A percentile compares a stretch with the other conserved stretches of the same genome.
Conservation (phyloP, 345 rosid genomes). For the Eucalyptus erythrocorys region DNA sequence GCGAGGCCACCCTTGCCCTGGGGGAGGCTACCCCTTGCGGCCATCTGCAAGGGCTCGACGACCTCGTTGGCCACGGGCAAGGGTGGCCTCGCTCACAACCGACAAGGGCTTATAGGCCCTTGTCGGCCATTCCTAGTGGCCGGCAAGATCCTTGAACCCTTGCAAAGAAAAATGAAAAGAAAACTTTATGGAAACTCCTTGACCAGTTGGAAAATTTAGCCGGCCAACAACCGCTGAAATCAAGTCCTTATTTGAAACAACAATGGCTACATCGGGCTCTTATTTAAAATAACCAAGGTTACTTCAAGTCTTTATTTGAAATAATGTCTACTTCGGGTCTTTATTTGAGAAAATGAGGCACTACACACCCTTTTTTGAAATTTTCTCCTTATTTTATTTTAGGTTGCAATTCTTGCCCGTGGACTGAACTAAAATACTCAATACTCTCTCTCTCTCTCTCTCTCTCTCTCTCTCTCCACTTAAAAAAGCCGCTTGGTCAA, state of each 20-base stretch:
- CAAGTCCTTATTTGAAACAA: no score
- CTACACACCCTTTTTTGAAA: rapidly evolving
- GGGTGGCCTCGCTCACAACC: no score
- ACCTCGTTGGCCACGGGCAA: rapidly evolving
- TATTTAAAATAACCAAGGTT: rapidly evolving
- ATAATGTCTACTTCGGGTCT: rapidly evolving
- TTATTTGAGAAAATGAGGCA: no score
- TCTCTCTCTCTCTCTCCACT: rapidly evolving
- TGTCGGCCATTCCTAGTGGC: rapidly evolving
- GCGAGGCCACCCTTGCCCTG: no score
- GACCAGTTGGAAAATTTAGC: rapidly evolving
- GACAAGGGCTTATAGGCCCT: rapidly evolving
- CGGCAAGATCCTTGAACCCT: no score
- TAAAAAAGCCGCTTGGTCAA: no score
- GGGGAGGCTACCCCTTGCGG: rapidly evolving
- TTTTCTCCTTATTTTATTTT: no score
- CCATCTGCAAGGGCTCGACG: rapidly evolving
- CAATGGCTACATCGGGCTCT: rapidly evolving
- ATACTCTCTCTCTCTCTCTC: no score
- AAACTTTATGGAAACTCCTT: no score
- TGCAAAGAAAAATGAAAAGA: no score
- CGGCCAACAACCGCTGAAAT: rapidly evolving
- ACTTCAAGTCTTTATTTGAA: rapidly evolving
- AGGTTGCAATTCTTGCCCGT: no score
- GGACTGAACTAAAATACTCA: no score